Base-by-base conservation (phyloP, 352 stramenopile species). In the Phytophthora fragariae region DNA sequence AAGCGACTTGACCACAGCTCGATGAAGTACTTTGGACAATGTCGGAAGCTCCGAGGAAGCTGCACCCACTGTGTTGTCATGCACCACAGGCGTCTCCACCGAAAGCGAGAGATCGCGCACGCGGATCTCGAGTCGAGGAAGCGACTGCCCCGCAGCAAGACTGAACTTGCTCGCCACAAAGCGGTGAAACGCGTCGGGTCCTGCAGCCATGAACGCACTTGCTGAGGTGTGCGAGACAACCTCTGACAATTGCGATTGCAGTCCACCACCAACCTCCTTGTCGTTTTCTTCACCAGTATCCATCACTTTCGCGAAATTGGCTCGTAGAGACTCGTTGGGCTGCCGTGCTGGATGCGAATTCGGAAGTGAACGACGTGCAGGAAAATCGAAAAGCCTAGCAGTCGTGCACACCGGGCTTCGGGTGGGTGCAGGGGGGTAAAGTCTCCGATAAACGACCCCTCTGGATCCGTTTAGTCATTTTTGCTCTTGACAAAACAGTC, bases 41-140 rank as follows among this genome's bases (percentile, higher is more conserved):
- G 79, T 86, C n/a, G 79, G 79, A 15, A 89, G 69, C 44, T 80
- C 66, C 1, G 58, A 58, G 24, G 58, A 66, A 1, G 37, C 27
- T 35, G 56, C 46, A 29, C 53, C 19, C 37, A 27, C 57, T 37
- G 57, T 15, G 5, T 54, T 49, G 0, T 77, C 60, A 60, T 61
- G 62, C 2, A 55, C 31, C 11, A 50, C 31, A 2, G 58, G 8
- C 4, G 64, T 70, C 37, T 80, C 47, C 3, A 80, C 75, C 10
- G 70, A 68, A 55, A 86, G 61, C 19, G 82, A 82, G 24, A 89
- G 54, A 44, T 76, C 39, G 11, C 65, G 57, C 19, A 85, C 59
- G 11, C 82, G 82, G 27, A 89, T 82, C 29, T 87, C 72, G 15
- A 86, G 47, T 35, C 71, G 77, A 52, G 81, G 81, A 46, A 89